Base-by-base conservation (phyloP, 1,284 basidiomycete species). In the Agaricales sp. region DNA sequence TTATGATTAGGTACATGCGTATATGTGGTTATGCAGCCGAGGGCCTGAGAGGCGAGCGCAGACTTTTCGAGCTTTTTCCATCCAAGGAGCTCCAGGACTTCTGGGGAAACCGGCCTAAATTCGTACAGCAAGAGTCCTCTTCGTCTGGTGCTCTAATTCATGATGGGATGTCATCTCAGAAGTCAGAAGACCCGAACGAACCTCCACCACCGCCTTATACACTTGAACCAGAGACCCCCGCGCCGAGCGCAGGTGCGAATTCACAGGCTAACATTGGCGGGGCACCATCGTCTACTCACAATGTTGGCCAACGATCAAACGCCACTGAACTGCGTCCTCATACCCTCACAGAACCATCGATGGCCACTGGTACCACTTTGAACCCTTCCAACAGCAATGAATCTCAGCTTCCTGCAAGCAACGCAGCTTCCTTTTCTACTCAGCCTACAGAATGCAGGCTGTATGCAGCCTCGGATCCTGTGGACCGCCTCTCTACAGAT, bases 31-130 rank as follows among this genome's bases (percentile, higher is more conserved):
- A 83, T 55, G 82, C 79, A 2, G 81, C 71, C 1, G 85, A 87
- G 62, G 73, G 69, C 16, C 64, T 87, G 23, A 77, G 79, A 22
- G 73, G 75, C 18, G 81, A 84, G 56, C 76, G 78, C 14, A 62
- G 65, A 39, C 67, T 86, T 12, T 69, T 71, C 35, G 82, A 84
- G 51, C 71, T 74, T 1, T 80, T 87, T 52, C 85, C 86, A 0
- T 66, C 71, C 20, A 83, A 87, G 51, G 82, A 86, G 54, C 61
- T 88, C 3, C 74, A 80, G 49, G 82, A 88, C 55, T 89, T 85
- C 61, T 87, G 82, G 82, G 62, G 72, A 2, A 68, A 73, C 24
- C 67, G 80, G 3, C 82, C 85, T 3, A 70, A 63, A 48, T 79
- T 77, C 53, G 82, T 80, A 57, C 64, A 70, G 2, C 58, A 60